Base-by-base conservation (phyloP, 2,329 filamentous ascomycete species). In the Sphaerulina vaccinii region DNA sequence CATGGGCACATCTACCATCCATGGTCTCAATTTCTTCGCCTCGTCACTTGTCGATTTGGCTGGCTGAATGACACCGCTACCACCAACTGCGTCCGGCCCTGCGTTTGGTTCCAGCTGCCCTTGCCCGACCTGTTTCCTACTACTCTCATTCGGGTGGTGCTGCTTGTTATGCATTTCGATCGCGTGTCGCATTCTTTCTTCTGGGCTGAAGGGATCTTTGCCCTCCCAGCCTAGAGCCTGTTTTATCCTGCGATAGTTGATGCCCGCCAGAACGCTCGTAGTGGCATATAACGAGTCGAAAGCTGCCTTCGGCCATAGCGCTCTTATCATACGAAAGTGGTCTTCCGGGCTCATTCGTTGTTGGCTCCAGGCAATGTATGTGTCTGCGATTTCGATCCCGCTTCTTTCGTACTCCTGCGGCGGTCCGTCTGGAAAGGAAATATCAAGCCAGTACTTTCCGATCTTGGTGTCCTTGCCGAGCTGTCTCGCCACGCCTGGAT, bases 351-450 rank as follows among this genome's bases (percentile, higher is more conserved):
- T 71, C 42, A 68, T 70, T 52, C 63, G 65, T 56, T 70, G 68
- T 21, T 60, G 72, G 60, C 60, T 71, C 71, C 67, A 77, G 23
- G 70, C 66, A 10, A 75, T 60, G 44, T 66, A 72, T 8, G 67
- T 66, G 24, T 70, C 68, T 7, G 66, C 64, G 24, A 74, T 65
- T 40, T 71, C 70, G n/a, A 75, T 55, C 0, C 77, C 77, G 16
- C 68, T 71, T 3, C 73, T 70, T 54, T 74, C 73, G 51, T 74
- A 79, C 54, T 79, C 75, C 55, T 67, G 63, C 1, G 76, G 76
- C 33, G 75, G 75, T 3, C 72, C 73, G 38, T 74, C 69, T 1
- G 77, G 77, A 41, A 76, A 78, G 13, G 65, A 67, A 15, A 78
- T 66, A 42, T 79, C 75, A 4, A 80, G 64, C 76, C 75, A 78